A percentile compares a stretch with the other conserved stretches of the same genome.
Evolutionary conservation across 306 rosid genomes (phyloP).

Genomic region (Cercis canadensis): DNA sequence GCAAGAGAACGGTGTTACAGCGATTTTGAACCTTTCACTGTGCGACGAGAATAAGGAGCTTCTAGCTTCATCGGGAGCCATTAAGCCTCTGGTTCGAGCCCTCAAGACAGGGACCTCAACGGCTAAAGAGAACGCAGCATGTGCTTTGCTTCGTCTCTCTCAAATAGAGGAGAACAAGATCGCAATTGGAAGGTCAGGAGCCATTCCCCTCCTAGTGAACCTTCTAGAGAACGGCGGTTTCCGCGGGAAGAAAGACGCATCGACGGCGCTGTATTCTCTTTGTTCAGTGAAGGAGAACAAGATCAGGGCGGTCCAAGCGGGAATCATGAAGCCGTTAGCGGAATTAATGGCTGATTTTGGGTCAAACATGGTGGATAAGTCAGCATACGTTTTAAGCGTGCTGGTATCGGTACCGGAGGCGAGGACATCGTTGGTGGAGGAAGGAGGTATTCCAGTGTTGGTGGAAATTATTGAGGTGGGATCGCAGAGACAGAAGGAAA

Average conservation of each 20-base stretch:
- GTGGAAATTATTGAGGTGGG: slow-evolving; percentile 87
- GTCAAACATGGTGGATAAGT: slow-evolving; percentile 84
- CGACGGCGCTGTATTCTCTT: slow-evolving; percentile 76
- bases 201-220: slow-evolving; percentile 71
- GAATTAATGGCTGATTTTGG: slow-evolving; percentile 84
- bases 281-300: slow-evolving; percentile 81
- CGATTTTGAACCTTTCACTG: slow-evolving; percentile 81
- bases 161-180: slow-evolving; percentile 66
- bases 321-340: slow-evolving; percentile 71
- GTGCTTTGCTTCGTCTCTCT: slow-evolving; percentile 78
- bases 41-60: slow-evolving; percentile 82
- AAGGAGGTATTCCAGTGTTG: slow-evolving; percentile 81
- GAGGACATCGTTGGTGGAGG: slow-evolving; percentile 62
- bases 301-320: slow-evolving; percentile 68
- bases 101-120: slow-evolving; percentile 65
- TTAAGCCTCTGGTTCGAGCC: slow-evolving; percentile 72
- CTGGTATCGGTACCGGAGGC: slow-evolving; percentile 64
- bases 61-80: slow-evolving; percentile 68
- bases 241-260: slow-evolving; percentile 87
- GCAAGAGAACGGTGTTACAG: slow-evolving; percentile 83
- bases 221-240: slow-evolving; percentile 65
- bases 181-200: slow-evolving; percentile 78
- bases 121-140: slow-evolving; percentile 86
- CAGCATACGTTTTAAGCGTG: slow-evolving; percentile 75
- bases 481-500: slow-evolving; percentile 80